Base-by-base conservation (phyloP, 2,329 filamentous ascomycete species). In the Fusarium subtropicale region DNA sequence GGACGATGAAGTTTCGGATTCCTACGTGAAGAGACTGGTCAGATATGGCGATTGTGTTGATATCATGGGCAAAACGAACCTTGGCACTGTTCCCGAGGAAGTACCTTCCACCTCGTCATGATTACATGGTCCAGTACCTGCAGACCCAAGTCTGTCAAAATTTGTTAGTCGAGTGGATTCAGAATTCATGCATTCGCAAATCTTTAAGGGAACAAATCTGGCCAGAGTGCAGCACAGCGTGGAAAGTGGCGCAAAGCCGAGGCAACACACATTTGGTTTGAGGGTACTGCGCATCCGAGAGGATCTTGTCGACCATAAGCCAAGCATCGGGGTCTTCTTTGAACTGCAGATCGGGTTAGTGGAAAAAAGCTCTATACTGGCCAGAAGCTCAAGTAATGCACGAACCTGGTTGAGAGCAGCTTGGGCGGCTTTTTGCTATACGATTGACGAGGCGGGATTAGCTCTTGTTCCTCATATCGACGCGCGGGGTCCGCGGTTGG, bases 101-200 rank as follows among this genome's bases (percentile, higher is more conserved):
- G 84, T 63, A 98, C 94, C 85, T 97, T 99, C 97, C 96, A 99
- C 85, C 96, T 91, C 73, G 96, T 99, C 90, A 95, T 93, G 79
- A 99, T 98, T 72, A 99, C 95, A 88, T 93, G 94, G 84, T 99
- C 96, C 70, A 99, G 89, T 72, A 99, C 94, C 83, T 99, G 96
- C 72, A 99, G 86, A 56, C 94, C 96, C 76, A 99, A 86, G 81
- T 97, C 93, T 97, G 75, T 46, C 39, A 66, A 56, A 64, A 28
- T 60, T 50, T 65, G 75, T 80, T 55, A 79, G 76, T 56, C 44
- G 36, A 56, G 60, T 46, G 64, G 22, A 54, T 61, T 56, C 56
- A 39, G 22, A 60, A 47, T 42, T 44, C 13, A 26, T 39, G 45
- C 15, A 56, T 45, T 38, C 33, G 50, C 47, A 54, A 39, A 22